These are phyloP conservation scores for Nakazawaea laoshanensis DNA, from an alignment of 805 yeast genomes.

Conservation along the genomic window DNA sequence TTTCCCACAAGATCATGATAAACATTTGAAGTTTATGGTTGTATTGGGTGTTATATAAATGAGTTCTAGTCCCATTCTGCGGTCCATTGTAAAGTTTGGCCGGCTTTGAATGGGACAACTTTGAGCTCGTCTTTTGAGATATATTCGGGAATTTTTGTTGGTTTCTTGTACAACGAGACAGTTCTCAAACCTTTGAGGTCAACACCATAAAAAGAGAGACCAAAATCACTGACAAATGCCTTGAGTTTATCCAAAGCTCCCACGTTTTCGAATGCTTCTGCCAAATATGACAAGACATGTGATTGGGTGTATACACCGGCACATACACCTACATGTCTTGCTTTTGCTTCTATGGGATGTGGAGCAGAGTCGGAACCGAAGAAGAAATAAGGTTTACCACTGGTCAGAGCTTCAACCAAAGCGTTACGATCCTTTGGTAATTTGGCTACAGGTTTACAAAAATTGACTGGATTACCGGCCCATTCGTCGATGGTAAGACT, in stretches of 20 bases:
- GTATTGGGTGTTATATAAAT: constrained; percentile 34
- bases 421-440: constrained; percentile 79
- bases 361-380: constrained; percentile 99
- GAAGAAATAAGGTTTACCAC: constrained; percentile 88
- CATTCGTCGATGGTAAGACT: constrained; percentile 84
- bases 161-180: constrained; percentile 46
- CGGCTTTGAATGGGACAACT: constrained; percentile 84
- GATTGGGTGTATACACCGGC: constrained; percentile 98
- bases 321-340: constrained; percentile 75
- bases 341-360: constrained; percentile 76
- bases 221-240: constrained; percentile 70
- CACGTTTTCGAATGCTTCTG: constrained; percentile 70
- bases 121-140: constrained; percentile 37
- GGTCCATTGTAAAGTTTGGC: constrained; percentile 63
- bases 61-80: constrained; percentile 52
- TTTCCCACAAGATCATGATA: constrained; percentile 33
- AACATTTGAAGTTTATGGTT: constrained; percentile 39
- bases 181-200: constrained; percentile 37
- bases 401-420: constrained; percentile 76
- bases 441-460: constrained; percentile 97
- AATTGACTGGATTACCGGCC: constrained; percentile 94
- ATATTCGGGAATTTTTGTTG: constrained; percentile 50
- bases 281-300: constrained; percentile 72
- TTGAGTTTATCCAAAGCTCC: constrained; percentile 59
- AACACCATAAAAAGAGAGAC: constrained; percentile 63